Percentiles rank a stretch among this genome's conserved stretches.
phyloP scores from a whole-genome alignment of 305 asterid species.

The Petunia hybrid region DNA sequence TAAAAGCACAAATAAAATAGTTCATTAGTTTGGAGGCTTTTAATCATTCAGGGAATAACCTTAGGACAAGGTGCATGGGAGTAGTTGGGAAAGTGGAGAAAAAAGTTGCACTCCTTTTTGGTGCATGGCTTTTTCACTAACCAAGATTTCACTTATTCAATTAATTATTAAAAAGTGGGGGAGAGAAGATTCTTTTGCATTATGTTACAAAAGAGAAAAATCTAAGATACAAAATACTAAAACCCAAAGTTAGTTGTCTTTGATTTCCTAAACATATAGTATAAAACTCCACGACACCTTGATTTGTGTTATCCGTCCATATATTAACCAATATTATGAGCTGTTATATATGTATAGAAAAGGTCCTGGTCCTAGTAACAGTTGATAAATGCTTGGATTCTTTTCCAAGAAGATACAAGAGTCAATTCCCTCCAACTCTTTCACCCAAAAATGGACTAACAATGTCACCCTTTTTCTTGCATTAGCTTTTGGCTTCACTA shows the following conservation, averaged over 20 bases:
- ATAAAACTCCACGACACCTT: slow-evolving; percentile 39
- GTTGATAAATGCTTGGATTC: neutral
- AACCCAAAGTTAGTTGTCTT: slow-evolving; percentile 35
- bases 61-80: slow-evolving; percentile 49
- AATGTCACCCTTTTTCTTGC: neutral
- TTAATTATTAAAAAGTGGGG: slow-evolving; percentile 24
- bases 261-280: slow-evolving; percentile 31
- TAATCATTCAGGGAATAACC: slow-evolving; percentile 37
- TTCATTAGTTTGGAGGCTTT: slow-evolving; percentile 23
- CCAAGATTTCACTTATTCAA: slow-evolving; percentile 37
- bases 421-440: slow-evolving; percentile 20
- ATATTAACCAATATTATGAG: slow-evolving; percentile 19
- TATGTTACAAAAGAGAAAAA: slow-evolving; percentile 51
- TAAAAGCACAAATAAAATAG: neutral
- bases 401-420: slow-evolving; percentile 28
- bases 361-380: neutral
- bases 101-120: slow-evolving; percentile 52
- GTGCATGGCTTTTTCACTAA: slow-evolving; percentile 49
- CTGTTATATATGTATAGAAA: neutral
- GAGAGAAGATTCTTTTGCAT: slow-evolving; percentile 53
- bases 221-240: slow-evolving; percentile 5
- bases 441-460: slow-evolving; percentile 15
- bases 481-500: slow-evolving; percentile 19
- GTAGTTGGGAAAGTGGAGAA: slow-evolving; percentile 67
- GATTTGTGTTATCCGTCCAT: slow-evolving; percentile 41